Conservation (phyloP, 108 stramenopile species). For the Conticribra guillardii region DNA sequence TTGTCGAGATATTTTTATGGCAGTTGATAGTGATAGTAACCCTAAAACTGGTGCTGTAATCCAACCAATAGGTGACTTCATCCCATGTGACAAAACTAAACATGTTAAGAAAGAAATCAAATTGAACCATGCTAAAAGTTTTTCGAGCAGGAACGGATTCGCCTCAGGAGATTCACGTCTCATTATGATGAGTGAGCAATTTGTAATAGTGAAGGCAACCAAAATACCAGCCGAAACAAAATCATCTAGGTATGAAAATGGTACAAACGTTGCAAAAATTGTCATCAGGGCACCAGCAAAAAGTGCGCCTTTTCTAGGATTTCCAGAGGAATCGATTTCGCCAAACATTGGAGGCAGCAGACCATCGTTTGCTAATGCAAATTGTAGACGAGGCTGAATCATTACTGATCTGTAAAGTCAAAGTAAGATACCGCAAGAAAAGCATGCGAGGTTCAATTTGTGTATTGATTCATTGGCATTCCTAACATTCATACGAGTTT, state of each 20-base stretch:
- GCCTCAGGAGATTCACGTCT: conserved; percentile 51
- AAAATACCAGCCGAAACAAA: conserved; percentile 84
- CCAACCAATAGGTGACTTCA: conserved; percentile 23
- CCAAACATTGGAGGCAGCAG: conserved; percentile 82
- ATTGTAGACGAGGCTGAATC: conserved; percentile 89
- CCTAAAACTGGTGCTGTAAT: conserved; percentile 17
- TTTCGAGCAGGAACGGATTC: conserved; percentile 31
- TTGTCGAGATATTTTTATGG: conserved; percentile 20
- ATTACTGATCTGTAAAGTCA: conserved; percentile 53
- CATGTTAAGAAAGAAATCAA: conserved; percentile 40
- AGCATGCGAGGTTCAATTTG: too few relatives aligned
- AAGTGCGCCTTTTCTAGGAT: conserved; percentile 69
- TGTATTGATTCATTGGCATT: background rate
- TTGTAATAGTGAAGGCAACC: conserved; percentile 73
- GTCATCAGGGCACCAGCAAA: conserved; percentile 79
- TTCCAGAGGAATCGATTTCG: conserved; percentile 65
- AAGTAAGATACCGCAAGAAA: too few relatives aligned
- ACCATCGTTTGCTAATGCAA: conserved; percentile 88
- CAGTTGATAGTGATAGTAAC: conserved; percentile 12
- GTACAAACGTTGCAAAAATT: conserved; percentile 83
- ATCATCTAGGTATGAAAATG: conserved; percentile 81
- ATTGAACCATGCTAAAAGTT: conserved; percentile 50
- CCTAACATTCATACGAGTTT: background rate
- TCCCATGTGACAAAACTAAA: conserved; percentile 38
- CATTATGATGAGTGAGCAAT: conserved; percentile 64